A percentile compares a stretch with the other conserved stretches of the same genome.
These are phyloP conservation scores for Chaetomiaceae sp. DNA, from an alignment of 2,329 filamentous ascomycete species.

Conservation along the genomic window DNA sequence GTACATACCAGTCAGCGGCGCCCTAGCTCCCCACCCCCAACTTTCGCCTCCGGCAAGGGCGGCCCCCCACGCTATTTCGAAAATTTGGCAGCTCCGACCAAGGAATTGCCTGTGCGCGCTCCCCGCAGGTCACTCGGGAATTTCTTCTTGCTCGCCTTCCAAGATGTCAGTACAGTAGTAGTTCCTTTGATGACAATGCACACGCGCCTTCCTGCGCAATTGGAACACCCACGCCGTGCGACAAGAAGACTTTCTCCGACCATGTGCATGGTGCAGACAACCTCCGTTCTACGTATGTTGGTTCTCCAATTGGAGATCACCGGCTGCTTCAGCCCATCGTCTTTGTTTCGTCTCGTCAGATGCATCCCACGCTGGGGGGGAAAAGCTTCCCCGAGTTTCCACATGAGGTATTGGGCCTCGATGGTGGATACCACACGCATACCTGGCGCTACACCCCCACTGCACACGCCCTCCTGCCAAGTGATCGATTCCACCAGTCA, in stretches of 20 bases:
- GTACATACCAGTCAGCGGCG: background rate
- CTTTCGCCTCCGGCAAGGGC: conserved; percentile 13
- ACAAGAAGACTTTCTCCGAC: too few relatives aligned
- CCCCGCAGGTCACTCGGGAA: background rate
- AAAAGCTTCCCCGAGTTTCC: conserved; percentile 24
- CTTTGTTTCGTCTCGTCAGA: background rate
- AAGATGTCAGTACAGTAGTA: too few relatives aligned
- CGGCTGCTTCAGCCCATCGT: too few relatives aligned
- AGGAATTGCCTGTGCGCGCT: conserved; percentile 1
- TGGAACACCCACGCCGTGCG: too few relatives aligned
- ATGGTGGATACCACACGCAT: conserved; percentile 18
- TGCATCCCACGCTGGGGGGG: conserved; percentile 25
- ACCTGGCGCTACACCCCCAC: conserved; percentile 18
- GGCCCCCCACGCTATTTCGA: conserved; percentile 23
- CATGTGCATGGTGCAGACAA: too few relatives aligned
- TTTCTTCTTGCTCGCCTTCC: background rate
- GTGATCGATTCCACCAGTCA: conserved; percentile 23
- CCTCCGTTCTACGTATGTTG: too few relatives aligned
- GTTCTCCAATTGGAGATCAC: too few relatives aligned
- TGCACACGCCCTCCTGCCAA: conserved; percentile 22
- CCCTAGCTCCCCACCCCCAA: conserved; percentile 12
- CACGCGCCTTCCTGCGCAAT: too few relatives aligned
- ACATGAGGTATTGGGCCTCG: conserved; percentile 15
- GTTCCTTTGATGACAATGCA: too few relatives aligned
- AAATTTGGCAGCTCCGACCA: conserved; percentile 7